A percentile compares a stretch with the other conserved stretches of the same genome.
Conservation (phyloP, 2,329 filamentous ascomycete genomes). For the Onygena corvina region DNA sequence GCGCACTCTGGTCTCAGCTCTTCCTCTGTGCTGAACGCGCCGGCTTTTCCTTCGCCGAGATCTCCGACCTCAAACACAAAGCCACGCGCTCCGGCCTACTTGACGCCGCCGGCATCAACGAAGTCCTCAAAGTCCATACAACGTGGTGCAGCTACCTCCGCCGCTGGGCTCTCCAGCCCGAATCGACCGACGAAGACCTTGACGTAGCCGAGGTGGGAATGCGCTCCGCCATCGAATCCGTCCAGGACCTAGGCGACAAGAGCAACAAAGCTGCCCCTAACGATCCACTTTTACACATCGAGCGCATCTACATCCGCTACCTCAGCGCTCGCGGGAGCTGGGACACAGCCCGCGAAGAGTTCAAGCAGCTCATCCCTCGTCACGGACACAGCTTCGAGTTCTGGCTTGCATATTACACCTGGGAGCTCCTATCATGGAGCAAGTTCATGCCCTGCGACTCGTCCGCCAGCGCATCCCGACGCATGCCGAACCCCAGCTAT, state of each 20-base stretch:
- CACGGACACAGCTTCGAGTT: slow-evolving; percentile 78
- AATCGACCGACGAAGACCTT: slow-evolving; percentile 65
- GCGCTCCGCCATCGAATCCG: slow-evolving; percentile 71
- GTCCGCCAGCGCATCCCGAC: slow-evolving; percentile 42
- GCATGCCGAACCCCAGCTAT: slow-evolving; percentile 53
- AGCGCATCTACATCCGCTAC: slow-evolving; percentile 86
- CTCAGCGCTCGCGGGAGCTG: slow-evolving; percentile 70
- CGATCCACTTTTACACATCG: slow-evolving; percentile 79
- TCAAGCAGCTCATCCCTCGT: slow-evolving; percentile 57
- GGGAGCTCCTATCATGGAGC: slow-evolving; percentile 69
- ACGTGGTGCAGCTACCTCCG: slow-evolving; percentile 93
- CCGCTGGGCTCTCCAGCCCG: slow-evolving; percentile 64
- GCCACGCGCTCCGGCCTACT: slow-evolving; percentile 78
- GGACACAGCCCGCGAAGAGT: slow-evolving; percentile 64
- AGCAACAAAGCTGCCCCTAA: slow-evolving; percentile 67
- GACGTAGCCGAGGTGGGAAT: slow-evolving; percentile 88
- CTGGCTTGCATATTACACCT: slow-evolving; percentile 83
- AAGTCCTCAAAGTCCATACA: slow-evolving; percentile 79
- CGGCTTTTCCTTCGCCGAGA: slow-evolving; percentile 60
- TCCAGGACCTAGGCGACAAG: slow-evolving; percentile 63
- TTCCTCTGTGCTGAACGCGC: slow-evolving; percentile 75
- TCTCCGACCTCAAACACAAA: slow-evolving; percentile 81
- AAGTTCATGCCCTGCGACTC: slow-evolving; percentile 44
- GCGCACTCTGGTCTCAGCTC: slow-evolving; percentile 78
- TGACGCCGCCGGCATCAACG: slow-evolving; percentile 73